phyloP scores from a whole-genome alignment of 2,329 filamentous ascomycete genomes.

The Rosellinia necatrix region DNA sequence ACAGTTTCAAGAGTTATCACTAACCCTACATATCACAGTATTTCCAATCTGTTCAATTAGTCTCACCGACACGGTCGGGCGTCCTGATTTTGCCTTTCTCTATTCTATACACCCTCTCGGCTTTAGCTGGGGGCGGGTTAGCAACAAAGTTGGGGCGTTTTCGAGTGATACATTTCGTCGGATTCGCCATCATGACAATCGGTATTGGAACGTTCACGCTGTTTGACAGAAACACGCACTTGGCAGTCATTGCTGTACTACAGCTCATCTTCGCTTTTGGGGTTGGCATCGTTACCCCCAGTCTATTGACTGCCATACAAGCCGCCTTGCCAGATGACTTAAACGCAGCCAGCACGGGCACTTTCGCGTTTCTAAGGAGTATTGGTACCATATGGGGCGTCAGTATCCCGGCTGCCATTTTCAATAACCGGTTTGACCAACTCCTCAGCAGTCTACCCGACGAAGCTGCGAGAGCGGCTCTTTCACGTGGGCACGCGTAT shows the following conservation, averaged over 20 bases:
- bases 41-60: slow-evolving; percentile 43
- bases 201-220: slow-evolving; percentile 44
- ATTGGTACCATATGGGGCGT: slow-evolving; percentile 49
- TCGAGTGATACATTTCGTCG: slow-evolving; percentile 32
- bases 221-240: slow-evolving; percentile 39
- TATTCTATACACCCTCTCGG: slow-evolving; percentile 8
- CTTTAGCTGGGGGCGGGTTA: slow-evolving; percentile 9
- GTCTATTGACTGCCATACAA: slow-evolving; percentile 45
- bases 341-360: slow-evolving; percentile 39
- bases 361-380: slow-evolving; percentile 46
- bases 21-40: no score
- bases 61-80: slow-evolving; percentile 15
- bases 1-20: no score
- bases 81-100: slow-evolving; percentile 20
- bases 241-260: slow-evolving; percentile 42
- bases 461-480: slow-evolving; percentile 1
- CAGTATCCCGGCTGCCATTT: slow-evolving; percentile 44
- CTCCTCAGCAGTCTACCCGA: slow-evolving; percentile 6
- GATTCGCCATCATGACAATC: slow-evolving; percentile 37
- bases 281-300: slow-evolving; percentile 43
- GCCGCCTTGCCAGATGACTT: slow-evolving; percentile 38
- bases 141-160: slow-evolving; percentile 11
- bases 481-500: slow-evolving; percentile 17
- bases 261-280: slow-evolving; percentile 45
- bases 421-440: slow-evolving; percentile 32